Base-by-base conservation (phyloP, 2,329 filamentous ascomycete genomes). In the Penicillium sp. region DNA sequence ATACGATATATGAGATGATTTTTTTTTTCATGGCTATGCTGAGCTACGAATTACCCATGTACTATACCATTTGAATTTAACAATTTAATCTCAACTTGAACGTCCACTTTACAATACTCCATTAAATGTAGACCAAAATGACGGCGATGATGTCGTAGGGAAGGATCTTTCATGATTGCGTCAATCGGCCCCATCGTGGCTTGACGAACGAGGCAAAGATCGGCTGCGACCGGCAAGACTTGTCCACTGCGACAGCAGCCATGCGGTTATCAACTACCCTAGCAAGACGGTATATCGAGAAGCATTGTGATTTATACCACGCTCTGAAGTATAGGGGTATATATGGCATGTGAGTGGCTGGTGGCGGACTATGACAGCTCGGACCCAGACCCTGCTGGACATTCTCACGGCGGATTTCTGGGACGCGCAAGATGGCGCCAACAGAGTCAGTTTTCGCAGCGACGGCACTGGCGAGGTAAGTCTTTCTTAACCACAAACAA, bases 351-450 rank as follows among this genome's bases (percentile, higher is more conserved):
- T 18, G 26, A 27, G 17, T 15, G 13, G 39, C 7, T 26, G 36
- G 39, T 18, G 39, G 23, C 18, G 39, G 15, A 42, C 18, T 18
- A 42, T 42, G 39, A 17, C 26, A 1, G 15, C 24, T 15, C 24
- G 15, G 23, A 24, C 39, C 24, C 24, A 20, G 24, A 29, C 39
- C 39, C 24, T 42, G 24, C 17, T 42, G 39, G 39, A 42, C 18
- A 18, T 42, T n/a, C 39, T 42, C 39, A 42, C 39, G 26, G 23
- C 39, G 8, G 39, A 42, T 29, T 42, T 12, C 10, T 42, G 39
- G 39, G 10, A 27, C 8, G 39, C 26, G 12, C 20, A 30, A 27
- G 8, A 42, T n/a, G 24, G 3, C 39, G 17, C 20, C 21, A 20
- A 42, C 17, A 17, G 17, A 20, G 20, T 42, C 10, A 12, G 18